Percentiles rank a stretch among this genome's conserved stretches.
phyloP scores from a whole-genome alignment of 2,329 filamentous ascomycete genomes.

The Fusarium duplospermum region DNA sequence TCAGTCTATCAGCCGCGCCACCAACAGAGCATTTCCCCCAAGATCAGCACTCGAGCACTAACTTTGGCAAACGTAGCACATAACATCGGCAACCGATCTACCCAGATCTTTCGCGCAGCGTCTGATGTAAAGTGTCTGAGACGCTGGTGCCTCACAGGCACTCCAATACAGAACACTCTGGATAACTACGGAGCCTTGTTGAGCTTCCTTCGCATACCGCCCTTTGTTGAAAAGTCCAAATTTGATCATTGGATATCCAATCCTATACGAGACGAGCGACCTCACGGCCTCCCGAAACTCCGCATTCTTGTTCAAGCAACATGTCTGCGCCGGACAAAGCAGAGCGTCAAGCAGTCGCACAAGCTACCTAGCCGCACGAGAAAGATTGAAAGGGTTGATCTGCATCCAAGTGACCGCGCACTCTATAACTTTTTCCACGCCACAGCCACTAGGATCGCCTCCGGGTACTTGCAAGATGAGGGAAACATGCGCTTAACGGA shows the following conservation, averaged over 20 bases:
- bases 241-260: constrained; percentile 24
- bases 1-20: too few species aligned
- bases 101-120: constrained; percentile 47
- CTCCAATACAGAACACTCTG: constrained; percentile 55
- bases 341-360: rapidly evolving
- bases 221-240: constrained; percentile 9
- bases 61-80: constrained; percentile 45
- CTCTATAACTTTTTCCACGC: constrained; percentile 4
- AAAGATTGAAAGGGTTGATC: background rate
- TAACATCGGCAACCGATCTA: constrained; percentile 48
- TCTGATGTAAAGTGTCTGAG: constrained; percentile 30
- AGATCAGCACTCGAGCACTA: too few species aligned
- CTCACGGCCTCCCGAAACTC: background rate
- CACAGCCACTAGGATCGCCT: background rate
- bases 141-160: constrained; percentile 56
- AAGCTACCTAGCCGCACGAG: background rate
- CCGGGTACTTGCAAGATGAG: background rate
- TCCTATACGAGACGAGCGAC: background rate
- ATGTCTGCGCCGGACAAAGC: constrained; percentile 2
- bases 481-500: background rate
- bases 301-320: background rate
- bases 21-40: too few species aligned
- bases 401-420: background rate
- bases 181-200: constrained; percentile 54
- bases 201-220: constrained; percentile 46